Evolutionary conservation across 352 stramenopile genomes (phyloP), one percentile per base, ranked within the genome.

Genomic region (Phytophthora tubulina): DNA sequence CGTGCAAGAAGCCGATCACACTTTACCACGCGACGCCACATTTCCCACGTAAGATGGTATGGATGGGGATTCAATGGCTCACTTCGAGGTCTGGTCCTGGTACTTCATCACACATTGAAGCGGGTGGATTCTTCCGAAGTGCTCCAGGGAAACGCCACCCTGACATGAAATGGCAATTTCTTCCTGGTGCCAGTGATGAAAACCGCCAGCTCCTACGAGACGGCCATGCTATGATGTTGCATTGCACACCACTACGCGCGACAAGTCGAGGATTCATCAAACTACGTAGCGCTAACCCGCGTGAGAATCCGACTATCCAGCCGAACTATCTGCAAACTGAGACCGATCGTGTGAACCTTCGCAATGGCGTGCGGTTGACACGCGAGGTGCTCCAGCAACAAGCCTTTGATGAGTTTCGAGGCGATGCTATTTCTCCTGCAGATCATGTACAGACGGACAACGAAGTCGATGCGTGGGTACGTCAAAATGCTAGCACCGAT

Each of bases 81-180:
- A 52, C 86, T 3, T 67, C 70, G 4, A 76, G 76, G 32, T 86
- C 81, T 2, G 88, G 89, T 1, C 74, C 84, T 54, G 88, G 84
- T 1, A 85, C 85, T 10, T 91, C 85, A 6, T 85, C 86, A 3
- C 89, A 95, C 57, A 77, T 95, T 59, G 89, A 96, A 72, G 81
- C 86, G 0, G 89, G 89, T 8, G 89, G 88, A 2, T 97, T 97
- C 38, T 45, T 58, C 32, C 67, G 41, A 35, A 88, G 83, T 39
- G 79, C 81, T 6, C 70, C 85, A 5, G 84, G 84, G 13, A 86
- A 95, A 67, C 72, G 73, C 32, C 84, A 92, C 7, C 90, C 90
- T 1, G 90, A 97, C 48, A 39, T 97, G 9, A 90, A 97, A 68
- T 96, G 92, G 69, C 90, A 97, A 41, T 97, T 97, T 61, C 52